Percentiles rank a stretch among this genome's conserved stretches.
Evolutionary conservation across 2,329 filamentous ascomycete genomes (phyloP).

Genomic region (Didymella sp.): DNA sequence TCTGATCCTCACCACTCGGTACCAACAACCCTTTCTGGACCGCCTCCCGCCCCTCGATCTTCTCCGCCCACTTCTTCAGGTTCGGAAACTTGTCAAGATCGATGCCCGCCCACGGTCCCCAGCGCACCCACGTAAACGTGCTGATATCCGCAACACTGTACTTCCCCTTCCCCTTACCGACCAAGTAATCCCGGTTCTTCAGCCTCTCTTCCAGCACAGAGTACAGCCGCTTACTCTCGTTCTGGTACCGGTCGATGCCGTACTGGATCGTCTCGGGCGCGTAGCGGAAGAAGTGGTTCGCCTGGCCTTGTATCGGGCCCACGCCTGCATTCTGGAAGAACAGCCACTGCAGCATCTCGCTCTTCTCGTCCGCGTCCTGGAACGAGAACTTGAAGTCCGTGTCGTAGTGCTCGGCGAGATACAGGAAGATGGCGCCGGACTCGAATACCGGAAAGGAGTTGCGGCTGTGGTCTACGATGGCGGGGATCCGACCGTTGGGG

Average conservation of each 20-base stretch:
- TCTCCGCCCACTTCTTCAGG: slow-evolving; percentile 60
- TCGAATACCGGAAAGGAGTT: slow-evolving; percentile 77
- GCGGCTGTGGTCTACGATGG: slow-evolving; percentile 75
- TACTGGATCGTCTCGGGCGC: slow-evolving; percentile 81
- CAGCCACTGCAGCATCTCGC: slow-evolving; percentile 78
- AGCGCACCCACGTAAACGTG: slow-evolving; percentile 77
- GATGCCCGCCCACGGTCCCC: slow-evolving; percentile 65
- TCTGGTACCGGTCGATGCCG: slow-evolving; percentile 78
- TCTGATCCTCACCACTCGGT: slow-evolving; percentile 34
- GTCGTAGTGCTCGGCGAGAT: slow-evolving; percentile 81
- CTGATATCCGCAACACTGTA: slow-evolving; percentile 70
- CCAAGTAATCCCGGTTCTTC: slow-evolving; percentile 57
- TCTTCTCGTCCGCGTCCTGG: slow-evolving; percentile 74
- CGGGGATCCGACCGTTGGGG: slow-evolving; percentile 87
- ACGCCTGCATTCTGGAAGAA: slow-evolving; percentile 74
- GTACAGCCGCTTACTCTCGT: slow-evolving; percentile 82
- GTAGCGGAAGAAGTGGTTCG: slow-evolving; percentile 80
- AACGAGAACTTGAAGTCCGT: slow-evolving; percentile 79
- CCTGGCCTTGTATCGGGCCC: slow-evolving; percentile 79
- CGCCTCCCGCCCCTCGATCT: slow-evolving; percentile 27
- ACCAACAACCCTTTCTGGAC: slow-evolving; percentile 64
- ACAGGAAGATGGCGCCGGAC: slow-evolving; percentile 79
- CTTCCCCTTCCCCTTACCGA: slow-evolving; percentile 66
- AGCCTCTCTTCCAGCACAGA: slow-evolving; percentile 75
- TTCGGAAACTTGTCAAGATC: slow-evolving; percentile 71